Percentiles rank a stretch among this genome's conserved stretches.
phyloP scores from a whole-genome alignment of 2,329 filamentous ascomycete species.

The Aureobasidium pullulans region DNA sequence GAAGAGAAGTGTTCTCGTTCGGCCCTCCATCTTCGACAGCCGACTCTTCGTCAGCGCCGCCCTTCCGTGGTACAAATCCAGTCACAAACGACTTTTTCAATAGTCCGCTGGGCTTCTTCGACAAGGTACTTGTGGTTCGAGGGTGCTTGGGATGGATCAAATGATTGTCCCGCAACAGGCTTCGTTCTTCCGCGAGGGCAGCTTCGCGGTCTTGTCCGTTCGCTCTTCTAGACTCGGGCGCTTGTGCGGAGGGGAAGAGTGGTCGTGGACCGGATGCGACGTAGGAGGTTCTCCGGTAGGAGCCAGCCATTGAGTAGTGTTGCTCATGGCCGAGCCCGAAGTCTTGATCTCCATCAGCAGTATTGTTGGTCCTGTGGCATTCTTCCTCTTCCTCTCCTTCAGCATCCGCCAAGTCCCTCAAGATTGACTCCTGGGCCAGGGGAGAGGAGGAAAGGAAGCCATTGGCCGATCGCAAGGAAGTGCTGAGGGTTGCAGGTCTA shows the following conservation, averaged over 20 bases:
- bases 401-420: conserved; percentile 24
- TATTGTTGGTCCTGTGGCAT: background rate
- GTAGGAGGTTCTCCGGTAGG: conserved; percentile 70
- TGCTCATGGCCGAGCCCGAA: conserved; percentile 13
- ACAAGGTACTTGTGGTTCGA: conserved; percentile 20
- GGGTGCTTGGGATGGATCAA: conserved; percentile 49
- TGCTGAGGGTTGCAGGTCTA: conserved; percentile 6
- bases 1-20: conserved; percentile 18
- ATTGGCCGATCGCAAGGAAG: conserved; percentile 2
- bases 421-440: conserved; percentile 27
- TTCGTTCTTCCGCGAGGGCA: conserved; percentile 50
- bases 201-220: conserved; percentile 47
- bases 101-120: conserved; percentile 6
- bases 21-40: conserved; percentile 4
- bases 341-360: background rate
- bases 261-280: conserved; percentile 66
- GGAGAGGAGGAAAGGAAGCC: conserved; percentile 16
- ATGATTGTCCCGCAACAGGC: conserved; percentile 52
- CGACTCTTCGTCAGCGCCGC: conserved; percentile 10
- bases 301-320: conserved; percentile 48
- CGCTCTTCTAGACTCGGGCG: conserved; percentile 41
- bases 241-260: conserved; percentile 56
- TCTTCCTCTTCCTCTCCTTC: conserved; percentile 18
- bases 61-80: conserved; percentile 14
- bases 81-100: background rate